A percentile compares a stretch with the other conserved stretches of the same genome.
Conservation (phyloP, 176 grass and related monocot species). For the Rhynchospora tenuis region DNA sequence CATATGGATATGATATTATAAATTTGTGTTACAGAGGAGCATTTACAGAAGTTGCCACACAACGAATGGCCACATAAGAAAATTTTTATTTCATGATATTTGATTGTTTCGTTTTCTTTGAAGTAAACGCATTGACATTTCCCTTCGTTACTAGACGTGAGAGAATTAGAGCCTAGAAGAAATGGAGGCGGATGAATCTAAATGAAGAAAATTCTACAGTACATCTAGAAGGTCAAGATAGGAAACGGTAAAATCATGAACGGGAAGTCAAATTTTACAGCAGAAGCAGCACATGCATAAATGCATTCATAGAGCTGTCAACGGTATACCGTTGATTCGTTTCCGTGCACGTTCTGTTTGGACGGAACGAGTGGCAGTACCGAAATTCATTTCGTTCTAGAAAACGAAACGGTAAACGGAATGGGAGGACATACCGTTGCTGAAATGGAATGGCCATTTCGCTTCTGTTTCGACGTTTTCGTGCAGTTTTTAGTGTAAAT, state of each 20-base stretch:
- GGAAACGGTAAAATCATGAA: not conserved
- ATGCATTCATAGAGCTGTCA: too few species aligned
- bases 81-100: not conserved
- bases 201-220: not conserved
- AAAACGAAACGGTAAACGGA: too few species aligned
- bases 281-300: too few species aligned
- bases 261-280: not conserved
- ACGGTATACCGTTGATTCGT: too few species aligned
- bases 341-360: too few species aligned
- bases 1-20: too few species aligned
- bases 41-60: not conserved
- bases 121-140: slow-evolving; percentile 12
- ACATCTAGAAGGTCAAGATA: not conserved
- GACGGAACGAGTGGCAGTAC: too few species aligned
- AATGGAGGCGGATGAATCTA: not conserved
- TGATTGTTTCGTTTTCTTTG: not conserved
- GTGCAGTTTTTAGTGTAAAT: too few species aligned
- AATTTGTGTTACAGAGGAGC: not conserved
- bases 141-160: not conserved
- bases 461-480: too few species aligned
- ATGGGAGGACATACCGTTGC: too few species aligned
- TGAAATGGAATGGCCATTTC: too few species aligned
- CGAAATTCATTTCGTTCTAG: too few species aligned
- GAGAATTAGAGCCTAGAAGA: not conserved
- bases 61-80: not conserved